Conservation (phyloP, 129 eudicot species). For the Flaveria bidentis region DNA sequence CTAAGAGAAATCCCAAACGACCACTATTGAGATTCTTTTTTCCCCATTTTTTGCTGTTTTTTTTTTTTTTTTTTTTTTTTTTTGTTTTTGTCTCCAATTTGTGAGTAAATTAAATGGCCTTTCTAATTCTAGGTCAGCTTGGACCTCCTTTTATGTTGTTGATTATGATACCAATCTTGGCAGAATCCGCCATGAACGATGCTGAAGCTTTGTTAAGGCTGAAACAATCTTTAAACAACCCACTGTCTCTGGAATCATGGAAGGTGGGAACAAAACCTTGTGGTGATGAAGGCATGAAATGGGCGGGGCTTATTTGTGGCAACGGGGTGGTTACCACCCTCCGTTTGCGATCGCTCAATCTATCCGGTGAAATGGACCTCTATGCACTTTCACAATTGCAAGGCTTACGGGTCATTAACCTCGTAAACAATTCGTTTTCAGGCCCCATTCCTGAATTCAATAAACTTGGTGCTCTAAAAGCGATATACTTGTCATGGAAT, state of each 20-base stretch:
- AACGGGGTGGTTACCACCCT: constrained; percentile 47
- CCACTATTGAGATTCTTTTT: constrained; percentile 25
- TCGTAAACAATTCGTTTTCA: constrained; percentile 45
- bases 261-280: constrained; percentile 50
- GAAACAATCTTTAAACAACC: constrained; percentile 45
- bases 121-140: constrained; percentile 23
- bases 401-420: constrained; percentile 43
- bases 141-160: neutral
- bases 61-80: too few relatives aligned
- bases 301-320: constrained; percentile 54
- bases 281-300: constrained; percentile 35
- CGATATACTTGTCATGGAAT: constrained; percentile 49
- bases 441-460: constrained; percentile 65
- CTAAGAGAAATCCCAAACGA: neutral
- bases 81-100: constrained; percentile 16
- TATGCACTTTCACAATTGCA: constrained; percentile 45
- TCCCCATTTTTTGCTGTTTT: neutral
- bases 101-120: constrained; percentile 26
- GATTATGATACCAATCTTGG: constrained; percentile 12
- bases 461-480: constrained; percentile 48
- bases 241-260: constrained; percentile 59
- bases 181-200: constrained; percentile 40
- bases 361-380: constrained; percentile 53
- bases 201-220: constrained; percentile 56
- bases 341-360: constrained; percentile 39